Evolutionary conservation across 495 filamentous ascomycete genomes (phyloP), one percentile per base, ranked within the genome.

Genomic region (Sphaerosporella brunnea): DNA sequence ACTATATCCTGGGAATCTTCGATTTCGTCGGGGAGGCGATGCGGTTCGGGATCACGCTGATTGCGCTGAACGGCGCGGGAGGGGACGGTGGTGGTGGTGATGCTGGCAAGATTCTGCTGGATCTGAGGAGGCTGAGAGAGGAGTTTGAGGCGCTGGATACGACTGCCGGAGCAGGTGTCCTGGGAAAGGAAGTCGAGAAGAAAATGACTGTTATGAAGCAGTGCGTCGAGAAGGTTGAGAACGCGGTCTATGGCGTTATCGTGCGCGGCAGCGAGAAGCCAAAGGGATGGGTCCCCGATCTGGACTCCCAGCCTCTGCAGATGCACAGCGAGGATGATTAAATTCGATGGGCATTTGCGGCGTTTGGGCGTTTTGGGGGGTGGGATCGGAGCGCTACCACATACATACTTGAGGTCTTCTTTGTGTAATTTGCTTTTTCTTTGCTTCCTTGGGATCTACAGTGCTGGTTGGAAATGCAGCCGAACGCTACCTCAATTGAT

Each of bases 1-100:
- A 97, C 62, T 96, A 93, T 59, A 55, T 94, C 21, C 79, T 92
- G 50, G 90, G 92, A 3, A 65, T 97, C 5, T 94, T 93, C 54
- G 90, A 97, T 63, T 69, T 95, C 40, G 80, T 81, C 0, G 90
- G 90, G 8, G 90, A 97, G 64, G 71, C 96, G 66, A 97, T 97
- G 90, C 72, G 85, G 23, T 95, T 93, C 63, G 85, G 83, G 0
- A 88, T 94, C 25, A 84, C 82, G 13, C 71, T 73, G 16, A 80
- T 84, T 55, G 81, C 81, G 0, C 75, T 79, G 15, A 41, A 73
- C 74, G 68, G 66, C 4, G n/a, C n/a, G n/a, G n/a, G n/a, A n/a
- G n/a, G n/a, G n/a, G n/a, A n/a, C n/a, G 50, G 54, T 41, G 52
- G 53, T 43, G 47, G 60, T n/a, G 36, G 49, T 30, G 61, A 62